Evolutionary conservation across 1,284 basidiomycete genomes (phyloP).

Genomic region (Tetrapyrgos nigripes): DNA sequence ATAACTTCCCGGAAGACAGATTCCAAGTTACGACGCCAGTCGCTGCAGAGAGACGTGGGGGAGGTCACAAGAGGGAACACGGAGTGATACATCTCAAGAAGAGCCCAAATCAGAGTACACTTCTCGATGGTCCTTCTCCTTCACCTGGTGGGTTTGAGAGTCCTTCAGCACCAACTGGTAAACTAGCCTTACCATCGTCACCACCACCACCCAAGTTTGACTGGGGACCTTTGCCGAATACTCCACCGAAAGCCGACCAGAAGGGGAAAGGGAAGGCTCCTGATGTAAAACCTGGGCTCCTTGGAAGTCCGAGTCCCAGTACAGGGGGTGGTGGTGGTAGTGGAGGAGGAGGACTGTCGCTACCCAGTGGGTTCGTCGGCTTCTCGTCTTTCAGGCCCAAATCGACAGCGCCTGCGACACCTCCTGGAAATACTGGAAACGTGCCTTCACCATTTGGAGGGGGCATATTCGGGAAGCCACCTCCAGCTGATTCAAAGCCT

Average conservation of each 20-base stretch:
- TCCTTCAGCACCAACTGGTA: conserved; percentile 7
- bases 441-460: conserved; percentile 13
- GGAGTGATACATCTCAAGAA: conserved; percentile 51
- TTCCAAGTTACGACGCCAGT: conserved; percentile 36
- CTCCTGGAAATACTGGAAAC: background rate
- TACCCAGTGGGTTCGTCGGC: background rate
- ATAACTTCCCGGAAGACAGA: conserved; percentile 41
- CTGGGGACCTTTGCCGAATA: conserved; percentile 68
- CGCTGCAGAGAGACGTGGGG: conserved; percentile 39
- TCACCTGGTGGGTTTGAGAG: background rate
- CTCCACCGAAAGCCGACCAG: conserved; percentile 19
- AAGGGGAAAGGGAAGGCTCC: conserved; percentile 26
- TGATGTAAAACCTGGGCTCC: conserved; percentile 16
- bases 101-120: conserved; percentile 25
- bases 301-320: background rate
- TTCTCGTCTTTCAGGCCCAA: background rate
- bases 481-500: conserved; percentile 10
- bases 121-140: background rate
- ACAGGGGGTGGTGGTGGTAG: background rate
- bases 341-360: no score
- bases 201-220: conserved; percentile 53
- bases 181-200: conserved; percentile 33
- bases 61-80: conserved; percentile 45
- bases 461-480: conserved; percentile 13
- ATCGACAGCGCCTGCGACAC: background rate